Base-by-base conservation (phyloP, 2,329 filamentous ascomycete species). In the Laburnicola sp. region DNA sequence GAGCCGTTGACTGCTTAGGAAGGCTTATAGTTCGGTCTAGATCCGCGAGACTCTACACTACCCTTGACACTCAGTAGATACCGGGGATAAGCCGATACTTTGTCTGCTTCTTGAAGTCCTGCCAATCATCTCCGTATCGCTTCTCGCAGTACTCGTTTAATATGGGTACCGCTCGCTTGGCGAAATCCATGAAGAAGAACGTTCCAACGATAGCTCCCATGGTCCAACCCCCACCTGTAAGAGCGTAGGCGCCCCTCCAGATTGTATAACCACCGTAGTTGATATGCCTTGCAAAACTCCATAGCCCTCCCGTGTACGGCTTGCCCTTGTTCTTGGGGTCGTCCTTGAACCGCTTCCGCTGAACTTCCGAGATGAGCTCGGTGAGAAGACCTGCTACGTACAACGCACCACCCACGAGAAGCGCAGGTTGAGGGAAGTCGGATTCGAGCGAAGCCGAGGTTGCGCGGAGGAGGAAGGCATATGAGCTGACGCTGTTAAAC, bases 341-440 rank as follows among this genome's bases (percentile, higher is more conserved):
- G 22, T 70, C 65, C 67, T 83, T 83, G 70, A 80, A 83, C 0
- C 61, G 57, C 56, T 74, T 75, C 16, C 85, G 77, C 68, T 87
- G 84, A 26, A 79, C 62, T 70, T 87, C 84, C 0, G 81, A 74
- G 3, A 79, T 59, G 4, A 80, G 76, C 69, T 87, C 84, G 3
- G 80, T 72, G 3, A 74, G 50, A 27, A 86, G 74, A 7, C 84
- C 84, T 3, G 75, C 58, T 3, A 71, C 64, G 63, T 82, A 87
- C 39, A 83, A 57, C 0, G 68, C 64, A 1, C 74, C 62, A 6
- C 83, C 83, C 9, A 82, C 65, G 16, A 81, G 66, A 22, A 83
- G 65, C 4, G 64, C 55, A 8, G 63, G 53, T 53, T 73, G 77
- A 11, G 69, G 74, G 48, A 78, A 78, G 1, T 48, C 56, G 2